Conservation (phyloP, 768 basidiomycete genomes). For the Filobasidium floriforme region DNA sequence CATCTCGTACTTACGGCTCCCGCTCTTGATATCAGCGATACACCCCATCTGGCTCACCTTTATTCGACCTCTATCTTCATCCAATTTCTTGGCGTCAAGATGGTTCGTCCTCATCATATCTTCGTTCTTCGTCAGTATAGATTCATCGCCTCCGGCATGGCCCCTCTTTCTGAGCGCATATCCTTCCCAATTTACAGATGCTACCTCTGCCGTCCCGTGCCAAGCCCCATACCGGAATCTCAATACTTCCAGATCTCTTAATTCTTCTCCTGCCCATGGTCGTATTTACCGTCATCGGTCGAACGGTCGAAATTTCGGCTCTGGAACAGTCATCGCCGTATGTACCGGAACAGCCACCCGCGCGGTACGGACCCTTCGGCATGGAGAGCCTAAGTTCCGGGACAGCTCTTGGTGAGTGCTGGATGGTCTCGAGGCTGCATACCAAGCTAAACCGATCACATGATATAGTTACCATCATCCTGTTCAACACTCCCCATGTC, state of each 20-base stretch:
- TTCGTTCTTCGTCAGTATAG: constrained; percentile 28
- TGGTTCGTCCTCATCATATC: constrained; percentile 34
- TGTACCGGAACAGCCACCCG: too few species aligned
- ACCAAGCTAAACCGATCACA: background rate
- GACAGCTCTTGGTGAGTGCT: constrained; percentile 37
- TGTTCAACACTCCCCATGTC: constrained; percentile 41
- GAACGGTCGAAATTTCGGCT: constrained; percentile 41
- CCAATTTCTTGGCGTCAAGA: constrained; percentile 27
- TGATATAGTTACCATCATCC: constrained; percentile 32
- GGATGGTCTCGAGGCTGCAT: background rate
- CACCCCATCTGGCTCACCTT: constrained; percentile 36
- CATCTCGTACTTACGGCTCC: constrained; percentile 4
- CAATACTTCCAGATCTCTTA: constrained; percentile 21
- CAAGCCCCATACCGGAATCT: constrained; percentile 6
- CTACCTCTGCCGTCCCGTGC: constrained; percentile 26
- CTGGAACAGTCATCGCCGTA: constrained; percentile 21
- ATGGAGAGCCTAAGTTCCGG: constrained; percentile 28
- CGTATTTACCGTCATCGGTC: constrained; percentile 39
- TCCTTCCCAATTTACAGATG: background rate
- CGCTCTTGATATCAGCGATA: constrained; percentile 26
- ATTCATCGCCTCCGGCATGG: background rate
- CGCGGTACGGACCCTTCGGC: background rate
- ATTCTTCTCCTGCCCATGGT: constrained; percentile 37
- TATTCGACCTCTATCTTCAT: constrained; percentile 29
- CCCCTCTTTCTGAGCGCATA: background rate